Percentiles rank a stretch among this genome's conserved stretches.
Conservation (phyloP, 2,329 filamentous ascomycete species). For the Paraconiothyrium brasiliense region DNA sequence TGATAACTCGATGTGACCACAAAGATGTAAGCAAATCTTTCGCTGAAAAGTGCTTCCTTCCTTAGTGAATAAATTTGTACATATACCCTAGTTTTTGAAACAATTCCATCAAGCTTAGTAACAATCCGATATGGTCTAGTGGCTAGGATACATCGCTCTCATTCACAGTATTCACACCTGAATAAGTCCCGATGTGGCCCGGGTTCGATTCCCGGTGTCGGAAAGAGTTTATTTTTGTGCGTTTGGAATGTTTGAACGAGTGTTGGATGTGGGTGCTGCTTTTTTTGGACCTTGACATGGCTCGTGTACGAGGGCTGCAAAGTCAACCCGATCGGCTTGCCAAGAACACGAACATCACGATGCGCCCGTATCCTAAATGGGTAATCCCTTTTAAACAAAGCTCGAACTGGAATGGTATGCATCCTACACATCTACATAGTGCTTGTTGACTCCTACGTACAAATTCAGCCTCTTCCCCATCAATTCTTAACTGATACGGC, state of each 20-base stretch:
- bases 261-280: not conserved
- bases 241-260: not conserved
- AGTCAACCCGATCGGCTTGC: not conserved
- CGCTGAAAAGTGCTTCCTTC: not conserved
- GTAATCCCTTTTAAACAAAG: not conserved
- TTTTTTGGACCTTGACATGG: not conserved
- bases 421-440: not conserved
- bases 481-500: not conserved
- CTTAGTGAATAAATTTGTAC: too few relatives aligned
- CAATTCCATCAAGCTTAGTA: not conserved
- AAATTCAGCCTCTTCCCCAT: not conserved
- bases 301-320: not conserved
- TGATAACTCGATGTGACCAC: not conserved
- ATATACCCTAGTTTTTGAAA: not conserved
- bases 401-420: not conserved
- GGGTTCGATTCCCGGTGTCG: slow-evolving; percentile 16
- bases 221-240: not conserved
- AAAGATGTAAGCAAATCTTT: not conserved
- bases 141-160: slow-evolving; percentile 12
- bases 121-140: slow-evolving; percentile 14
- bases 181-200: slow-evolving; percentile 5
- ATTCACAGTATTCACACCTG: not conserved
- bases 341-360: not conserved
- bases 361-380: not conserved
- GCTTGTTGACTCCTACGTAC: not conserved